A percentile compares a stretch with the other conserved stretches of the same genome.
Evolutionary conservation across 129 eudicot species (phyloP).

Genomic region (Kitagawia praeruptora): DNA sequence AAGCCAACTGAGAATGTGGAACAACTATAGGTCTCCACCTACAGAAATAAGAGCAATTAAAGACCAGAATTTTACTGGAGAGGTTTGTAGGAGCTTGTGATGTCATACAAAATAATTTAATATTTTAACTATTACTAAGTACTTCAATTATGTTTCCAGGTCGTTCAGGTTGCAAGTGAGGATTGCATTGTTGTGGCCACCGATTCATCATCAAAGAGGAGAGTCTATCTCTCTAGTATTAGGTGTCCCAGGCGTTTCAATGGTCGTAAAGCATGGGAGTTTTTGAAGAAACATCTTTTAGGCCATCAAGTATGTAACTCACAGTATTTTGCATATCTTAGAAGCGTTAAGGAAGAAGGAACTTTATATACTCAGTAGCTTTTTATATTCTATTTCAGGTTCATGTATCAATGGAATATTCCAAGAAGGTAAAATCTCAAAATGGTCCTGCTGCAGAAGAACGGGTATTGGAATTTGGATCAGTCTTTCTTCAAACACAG

Average conservation of each 20-base stretch:
- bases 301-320: neutral
- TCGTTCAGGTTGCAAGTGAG: slow-evolving; percentile 84
- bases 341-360: no score
- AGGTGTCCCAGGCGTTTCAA: slow-evolving; percentile 73
- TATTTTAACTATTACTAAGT: neutral
- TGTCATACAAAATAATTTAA: neutral
- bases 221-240: slow-evolving; percentile 93
- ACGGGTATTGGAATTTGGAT: slow-evolving; percentile 86
- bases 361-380: no score
- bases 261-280: slow-evolving; percentile 74
- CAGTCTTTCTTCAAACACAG: slow-evolving; percentile 39
- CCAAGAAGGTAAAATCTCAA: slow-evolving; percentile 65
- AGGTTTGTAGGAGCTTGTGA: slow-evolving; percentile 33
- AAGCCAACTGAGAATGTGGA: slow-evolving; percentile 60
- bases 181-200: slow-evolving; percentile 87
- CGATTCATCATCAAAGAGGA: slow-evolving; percentile 76
- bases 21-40: slow-evolving; percentile 82
- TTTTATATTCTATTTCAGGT: slow-evolving; percentile 36
- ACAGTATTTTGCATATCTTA: neutral
- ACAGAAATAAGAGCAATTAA: slow-evolving; percentile 88
- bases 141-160: slow-evolving; percentile 34
- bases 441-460: slow-evolving; percentile 34
- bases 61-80: slow-evolving; percentile 83
- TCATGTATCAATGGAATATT: slow-evolving; percentile 92
- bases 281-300: slow-evolving; percentile 35